These are phyloP conservation scores for Scalesia atractyloides DNA, from an alignment of 129 eudicot species.

Conservation along the genomic window DNA sequence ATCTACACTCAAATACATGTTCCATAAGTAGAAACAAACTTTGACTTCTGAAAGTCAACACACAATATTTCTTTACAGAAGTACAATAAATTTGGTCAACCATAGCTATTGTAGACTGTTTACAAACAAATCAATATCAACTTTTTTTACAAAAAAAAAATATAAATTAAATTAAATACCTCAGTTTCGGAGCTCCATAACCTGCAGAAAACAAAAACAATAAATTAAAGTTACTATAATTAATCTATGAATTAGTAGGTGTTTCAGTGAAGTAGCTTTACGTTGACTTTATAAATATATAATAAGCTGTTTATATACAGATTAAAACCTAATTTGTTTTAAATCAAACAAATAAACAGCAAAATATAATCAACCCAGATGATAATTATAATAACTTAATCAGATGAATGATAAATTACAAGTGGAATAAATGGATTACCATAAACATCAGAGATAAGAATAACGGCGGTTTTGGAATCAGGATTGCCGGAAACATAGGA, in stretches of 20 bases:
- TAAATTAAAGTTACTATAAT: neutral
- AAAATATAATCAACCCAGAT: neutral
- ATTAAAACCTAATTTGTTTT: neutral
- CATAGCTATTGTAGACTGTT: neutral
- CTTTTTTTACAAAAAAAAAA: neutral
- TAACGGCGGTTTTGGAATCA: constrained; percentile 33
- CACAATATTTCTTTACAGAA: neutral
- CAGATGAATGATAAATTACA: neutral
- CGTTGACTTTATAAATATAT: neutral
- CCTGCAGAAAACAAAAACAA: constrained; percentile 29
- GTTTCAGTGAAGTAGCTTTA: neutral
- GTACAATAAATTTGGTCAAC: neutral
- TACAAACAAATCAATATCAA: neutral
- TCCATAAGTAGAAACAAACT: neutral
- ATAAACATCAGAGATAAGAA: constrained; percentile 40
- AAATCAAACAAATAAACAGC: neutral
- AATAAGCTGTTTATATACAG: neutral
- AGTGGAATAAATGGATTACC: constrained; percentile 8
- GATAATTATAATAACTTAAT: neutral
- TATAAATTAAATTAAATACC: constrained; percentile 25
- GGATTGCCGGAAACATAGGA: constrained; percentile 39
- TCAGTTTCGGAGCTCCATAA: constrained; percentile 48
- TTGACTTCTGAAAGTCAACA: neutral
- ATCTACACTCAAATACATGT: neutral
- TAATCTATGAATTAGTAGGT: neutral